Evolutionary conservation across 2,329 filamentous ascomycete species (phyloP).

Genomic region (Stachybotrys elegans): DNA sequence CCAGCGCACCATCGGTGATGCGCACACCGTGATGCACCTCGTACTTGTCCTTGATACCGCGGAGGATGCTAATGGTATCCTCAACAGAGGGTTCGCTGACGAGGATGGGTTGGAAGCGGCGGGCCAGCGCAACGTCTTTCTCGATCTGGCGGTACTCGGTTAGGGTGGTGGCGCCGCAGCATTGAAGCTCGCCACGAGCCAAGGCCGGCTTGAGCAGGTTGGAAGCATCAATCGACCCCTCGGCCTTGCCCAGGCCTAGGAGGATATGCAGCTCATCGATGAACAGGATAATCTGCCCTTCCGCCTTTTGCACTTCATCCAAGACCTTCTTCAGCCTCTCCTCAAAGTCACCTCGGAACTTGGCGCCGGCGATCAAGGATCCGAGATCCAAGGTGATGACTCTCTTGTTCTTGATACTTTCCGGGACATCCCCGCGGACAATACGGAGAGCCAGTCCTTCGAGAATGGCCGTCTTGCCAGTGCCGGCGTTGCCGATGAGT

Average conservation of each 20-base stretch:
- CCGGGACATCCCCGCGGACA: conserved; percentile 86
- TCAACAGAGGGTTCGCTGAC: conserved; percentile 89
- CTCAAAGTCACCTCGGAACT: conserved; percentile 94
- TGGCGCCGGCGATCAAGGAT: conserved; percentile 89
- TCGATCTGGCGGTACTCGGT: conserved; percentile 91
- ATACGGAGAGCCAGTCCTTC: conserved; percentile 89
- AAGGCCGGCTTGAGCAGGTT: conserved; percentile 91
- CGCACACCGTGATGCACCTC: conserved; percentile 95
- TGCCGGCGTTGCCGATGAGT: conserved; percentile 85
- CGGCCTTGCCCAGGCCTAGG: conserved; percentile 86
- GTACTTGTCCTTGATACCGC: conserved; percentile 96
- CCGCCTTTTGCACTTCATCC: conserved; percentile 82
- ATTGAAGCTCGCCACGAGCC: conserved; percentile 89
- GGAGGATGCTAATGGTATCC: conserved; percentile 90
- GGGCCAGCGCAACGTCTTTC: conserved; percentile 88
- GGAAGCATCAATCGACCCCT: conserved; percentile 93
- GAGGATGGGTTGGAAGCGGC: conserved; percentile 89
- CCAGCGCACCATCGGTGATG: conserved; percentile 86
- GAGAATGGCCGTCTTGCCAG: conserved; percentile 88
- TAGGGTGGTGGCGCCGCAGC: conserved; percentile 89
- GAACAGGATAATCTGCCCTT: conserved; percentile 89
- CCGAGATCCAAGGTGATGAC: conserved; percentile 87
- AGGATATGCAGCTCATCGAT: conserved; percentile 92
- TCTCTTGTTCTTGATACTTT: conserved; percentile 90
- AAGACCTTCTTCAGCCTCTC: conserved; percentile 87